These are phyloP conservation scores for Talaromyces sp. DNA, from an alignment of 2,329 filamentous ascomycete genomes.

Conservation along the genomic window DNA sequence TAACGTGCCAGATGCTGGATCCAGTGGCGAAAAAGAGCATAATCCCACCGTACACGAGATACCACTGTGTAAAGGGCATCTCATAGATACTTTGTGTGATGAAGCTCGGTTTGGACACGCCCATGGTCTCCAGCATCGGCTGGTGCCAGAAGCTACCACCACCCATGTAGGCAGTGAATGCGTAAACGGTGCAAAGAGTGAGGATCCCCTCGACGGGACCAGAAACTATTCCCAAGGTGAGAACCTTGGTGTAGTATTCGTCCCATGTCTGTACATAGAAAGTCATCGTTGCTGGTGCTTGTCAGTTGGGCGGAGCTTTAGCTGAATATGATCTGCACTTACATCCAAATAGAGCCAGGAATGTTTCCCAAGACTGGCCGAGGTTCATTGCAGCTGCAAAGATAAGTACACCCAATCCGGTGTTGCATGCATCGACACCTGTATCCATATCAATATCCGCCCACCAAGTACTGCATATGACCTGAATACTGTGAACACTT, in stretches of 20 bases:
- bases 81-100: constrained; percentile 75
- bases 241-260: constrained; percentile 95
- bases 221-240: constrained; percentile 88
- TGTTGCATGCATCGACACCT: constrained; percentile 92
- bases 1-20: constrained; percentile 74
- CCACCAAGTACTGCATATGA: neutral
- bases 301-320: neutral
- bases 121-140: constrained; percentile 71
- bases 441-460: neutral
- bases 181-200: constrained; percentile 79
- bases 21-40: constrained; percentile 85
- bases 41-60: constrained; percentile 80
- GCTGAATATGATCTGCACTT: constrained; percentile 35
- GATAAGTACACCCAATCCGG: constrained; percentile 86
- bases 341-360: constrained; percentile 82
- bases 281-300: constrained; percentile 71
- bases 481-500: constrained; percentile 22
- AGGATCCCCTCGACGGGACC: constrained; percentile 94
- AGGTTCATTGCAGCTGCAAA: constrained; percentile 93
- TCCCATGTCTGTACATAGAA: constrained; percentile 99
- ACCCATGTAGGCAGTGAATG: constrained; percentile 79
- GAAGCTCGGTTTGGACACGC: constrained; percentile 63
- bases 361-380: constrained; percentile 87
- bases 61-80: constrained; percentile 88
- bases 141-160: constrained; percentile 93